Base-by-base conservation (phyloP, 176 grass and related monocot species). In the Coix lacrymajobi region DNA sequence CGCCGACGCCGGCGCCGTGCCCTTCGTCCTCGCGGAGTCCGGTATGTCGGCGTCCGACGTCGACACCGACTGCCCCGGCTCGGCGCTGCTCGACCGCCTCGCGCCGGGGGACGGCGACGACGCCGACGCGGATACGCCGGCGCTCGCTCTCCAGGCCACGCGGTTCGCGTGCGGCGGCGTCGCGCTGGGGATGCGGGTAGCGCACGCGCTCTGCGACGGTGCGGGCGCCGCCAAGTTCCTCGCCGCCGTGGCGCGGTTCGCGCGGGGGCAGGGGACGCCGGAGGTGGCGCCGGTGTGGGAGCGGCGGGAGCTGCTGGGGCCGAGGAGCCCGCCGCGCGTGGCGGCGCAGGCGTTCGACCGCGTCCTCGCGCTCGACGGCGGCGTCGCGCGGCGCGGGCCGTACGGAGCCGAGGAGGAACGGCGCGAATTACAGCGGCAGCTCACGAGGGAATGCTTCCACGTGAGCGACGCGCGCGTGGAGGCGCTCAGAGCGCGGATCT, bases 171-270 rank as follows among this genome's bases (percentile, higher is more conserved):
- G 89, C 51, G 87, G 87, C 8, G 87, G 89, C 66, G 82, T 94
- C 39, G 92, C 92, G 17, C 78, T 92, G 0, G 94, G 92, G 41
- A 90, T 94, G 94, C 89, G 92, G 32, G 85, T 87, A n/a, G 87
- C 83, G 49, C 89, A 94, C 87, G 69, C 85, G 57, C 81, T 92
- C 69, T 94, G 92, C 90, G 94, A 97, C 61, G 94, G 92, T 20
- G 87, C 89, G 4, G 92, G 94, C 1, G 88, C 85, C 52, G 87
- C 88, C 62, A 85, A 85, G 45, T 94, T 97, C 87, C 75, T 97
- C 13, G 43, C 65, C 75, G 49, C 79, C 37, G 83, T 87, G 4
- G 89, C 87, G 14, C 64, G 67, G 19, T 83, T 97, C 57, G 76
- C 83, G 69, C 72, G 89, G 0, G 85, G 85, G 4, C 28, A 64